Evolutionary conservation across 768 basidiomycete species (phyloP).

Genomic region (Filobasidium floriforme): DNA sequence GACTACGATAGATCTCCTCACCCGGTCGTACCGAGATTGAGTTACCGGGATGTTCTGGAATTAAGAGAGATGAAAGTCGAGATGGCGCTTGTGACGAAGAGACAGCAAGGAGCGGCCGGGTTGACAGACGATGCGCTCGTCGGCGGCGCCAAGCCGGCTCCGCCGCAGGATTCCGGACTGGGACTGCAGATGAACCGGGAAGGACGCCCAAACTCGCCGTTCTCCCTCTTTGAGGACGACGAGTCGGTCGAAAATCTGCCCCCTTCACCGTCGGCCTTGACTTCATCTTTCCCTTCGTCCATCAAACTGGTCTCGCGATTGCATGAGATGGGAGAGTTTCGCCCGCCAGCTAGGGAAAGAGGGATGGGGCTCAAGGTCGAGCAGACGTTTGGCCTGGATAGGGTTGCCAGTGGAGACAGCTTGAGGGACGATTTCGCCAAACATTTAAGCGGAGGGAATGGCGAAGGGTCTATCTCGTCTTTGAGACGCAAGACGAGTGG

Average conservation of each 20-base stretch:
- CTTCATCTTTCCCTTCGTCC: constrained; percentile 18
- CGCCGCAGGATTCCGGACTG: not conserved
- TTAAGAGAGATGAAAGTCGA: constrained; percentile 27
- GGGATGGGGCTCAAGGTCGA: constrained; percentile 23
- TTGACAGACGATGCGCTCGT: not conserved
- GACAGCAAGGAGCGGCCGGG: constrained; percentile 9
- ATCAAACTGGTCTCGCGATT: constrained; percentile 16
- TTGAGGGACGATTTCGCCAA: constrained; percentile 7
- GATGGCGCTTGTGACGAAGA: constrained; percentile 22
- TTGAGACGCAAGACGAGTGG: constrained; percentile 17
- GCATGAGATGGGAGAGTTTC: constrained; percentile 21
- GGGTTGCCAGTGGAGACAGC: constrained; percentile 12
- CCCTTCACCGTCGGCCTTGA: constrained; percentile 12
- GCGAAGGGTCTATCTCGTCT: no score
- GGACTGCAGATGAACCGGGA: no score
- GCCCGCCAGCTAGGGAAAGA: constrained; percentile 18
- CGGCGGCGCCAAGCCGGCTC: no score
- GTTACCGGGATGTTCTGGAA: constrained; percentile 24
- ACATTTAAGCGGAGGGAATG: not conserved
- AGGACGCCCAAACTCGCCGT: no score
- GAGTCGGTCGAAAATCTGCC: not conserved
- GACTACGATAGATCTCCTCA: constrained; percentile 27
- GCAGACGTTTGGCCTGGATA: constrained; percentile 20
- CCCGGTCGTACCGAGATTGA: constrained; percentile 25
- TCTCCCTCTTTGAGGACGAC: constrained; percentile 5